Evolutionary conservation across 129 eudicot species (phyloP).

Genomic region (Flaveria bidentis): DNA sequence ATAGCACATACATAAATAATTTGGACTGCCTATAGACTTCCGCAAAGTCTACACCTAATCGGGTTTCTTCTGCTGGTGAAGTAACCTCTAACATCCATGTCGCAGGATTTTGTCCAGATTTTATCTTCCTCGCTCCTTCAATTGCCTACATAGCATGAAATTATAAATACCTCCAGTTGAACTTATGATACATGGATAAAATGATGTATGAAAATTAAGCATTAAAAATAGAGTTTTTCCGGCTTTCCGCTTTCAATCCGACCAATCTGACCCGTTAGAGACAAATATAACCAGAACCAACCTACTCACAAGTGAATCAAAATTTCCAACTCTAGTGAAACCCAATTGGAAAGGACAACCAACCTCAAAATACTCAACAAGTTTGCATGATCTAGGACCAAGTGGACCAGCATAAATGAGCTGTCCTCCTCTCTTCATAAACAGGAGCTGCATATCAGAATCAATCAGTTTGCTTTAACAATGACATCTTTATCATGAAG

Average conservation of each 20-base stretch:
- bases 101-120: constrained; percentile 88
- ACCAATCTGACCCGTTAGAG: neutral
- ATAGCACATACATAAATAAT: constrained; percentile 60
- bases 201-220: constrained; percentile 1
- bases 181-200: constrained; percentile 2
- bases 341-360: neutral
- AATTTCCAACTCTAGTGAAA: neutral
- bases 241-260: neutral
- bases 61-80: constrained; percentile 76
- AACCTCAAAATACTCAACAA: constrained; percentile 89
- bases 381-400: constrained; percentile 81
- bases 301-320: neutral
- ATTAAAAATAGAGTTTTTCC: neutral
- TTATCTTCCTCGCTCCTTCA: constrained; percentile 79
- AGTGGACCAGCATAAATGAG: constrained; percentile 95
- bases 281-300: neutral
- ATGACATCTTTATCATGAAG: neutral
- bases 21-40: constrained; percentile 77
- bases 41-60: constrained; percentile 85
- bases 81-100: constrained; percentile 99
- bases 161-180: constrained; percentile 7
- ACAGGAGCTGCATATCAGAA: constrained; percentile 63
- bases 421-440: constrained; percentile 98
- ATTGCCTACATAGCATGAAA: constrained; percentile 50
- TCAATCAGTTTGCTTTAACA: neutral